Evolutionary conservation across 2,329 filamentous ascomycete species (phyloP).

Genomic region (Hypoxylon sp.): DNA sequence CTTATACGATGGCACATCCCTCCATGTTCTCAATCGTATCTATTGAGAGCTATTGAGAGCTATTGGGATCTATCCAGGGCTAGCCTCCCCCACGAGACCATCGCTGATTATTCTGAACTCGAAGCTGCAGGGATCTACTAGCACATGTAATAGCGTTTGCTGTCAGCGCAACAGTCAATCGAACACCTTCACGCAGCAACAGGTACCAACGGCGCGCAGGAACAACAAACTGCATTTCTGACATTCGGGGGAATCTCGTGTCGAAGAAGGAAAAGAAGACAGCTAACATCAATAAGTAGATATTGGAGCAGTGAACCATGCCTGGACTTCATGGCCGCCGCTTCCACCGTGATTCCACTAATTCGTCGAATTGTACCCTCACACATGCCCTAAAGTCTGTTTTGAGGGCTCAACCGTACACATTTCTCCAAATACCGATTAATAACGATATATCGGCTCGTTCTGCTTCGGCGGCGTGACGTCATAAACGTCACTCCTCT

Average conservation of each 20-base stretch:
- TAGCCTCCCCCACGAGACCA: not conserved
- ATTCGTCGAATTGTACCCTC: constrained; percentile 7
- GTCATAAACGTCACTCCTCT: constrained; percentile 59
- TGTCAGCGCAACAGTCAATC: not conserved
- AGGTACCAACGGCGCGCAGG: not conserved
- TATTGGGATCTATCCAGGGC: not conserved
- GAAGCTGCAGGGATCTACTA: not conserved
- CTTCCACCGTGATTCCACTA: constrained; percentile 6
- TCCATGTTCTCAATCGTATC: not conserved
- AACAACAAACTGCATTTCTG: constrained; percentile 27
- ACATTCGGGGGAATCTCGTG: constrained; percentile 40
- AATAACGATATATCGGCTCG: constrained; percentile 56
- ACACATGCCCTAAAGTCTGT: not conserved
- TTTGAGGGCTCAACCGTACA: not conserved
- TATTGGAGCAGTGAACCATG: constrained; percentile 1
- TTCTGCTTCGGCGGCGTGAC: constrained; percentile 54
- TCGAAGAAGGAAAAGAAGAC: constrained; percentile 24
- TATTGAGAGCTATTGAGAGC: not conserved
- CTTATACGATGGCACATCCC: not conserved
- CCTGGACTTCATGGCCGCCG: constrained; percentile 10
- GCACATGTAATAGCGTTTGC: not conserved
- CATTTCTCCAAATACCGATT: constrained; percentile 5
- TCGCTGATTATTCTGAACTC: not conserved
- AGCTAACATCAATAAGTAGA: constrained; percentile 24
- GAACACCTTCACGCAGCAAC: not conserved